Conservation (phyloP, 495 filamentous ascomycete genomes). For the Chlorociboria aeruginascens region DNA sequence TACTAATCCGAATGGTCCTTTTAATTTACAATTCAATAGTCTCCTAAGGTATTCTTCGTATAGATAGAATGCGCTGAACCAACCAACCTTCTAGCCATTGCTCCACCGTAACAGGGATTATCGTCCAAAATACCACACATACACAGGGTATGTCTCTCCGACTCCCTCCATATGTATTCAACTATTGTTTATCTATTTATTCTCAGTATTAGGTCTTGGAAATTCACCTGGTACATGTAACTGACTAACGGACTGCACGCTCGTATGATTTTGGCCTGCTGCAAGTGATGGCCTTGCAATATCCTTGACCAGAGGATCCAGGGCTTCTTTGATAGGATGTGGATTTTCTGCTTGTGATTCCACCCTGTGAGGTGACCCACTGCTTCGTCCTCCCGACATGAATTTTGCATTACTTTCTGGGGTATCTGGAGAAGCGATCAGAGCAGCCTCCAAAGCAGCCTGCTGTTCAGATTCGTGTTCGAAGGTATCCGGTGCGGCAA, state of each 20-base stretch:
- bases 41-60: too few species aligned
- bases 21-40: too few species aligned
- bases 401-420: background rate
- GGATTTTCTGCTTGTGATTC: background rate
- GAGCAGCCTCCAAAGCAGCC: conserved; percentile 6
- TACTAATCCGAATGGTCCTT: too few species aligned
- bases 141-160: too few species aligned
- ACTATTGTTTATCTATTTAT: too few species aligned
- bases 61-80: too few species aligned
- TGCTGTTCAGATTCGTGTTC: conserved; percentile 1
- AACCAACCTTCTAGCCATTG: too few species aligned
- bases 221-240: conserved; percentile 48
- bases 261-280: conserved; percentile 13
- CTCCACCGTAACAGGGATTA: too few species aligned
- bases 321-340: background rate
- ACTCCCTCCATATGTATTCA: too few species aligned
- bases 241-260: conserved; percentile 17
- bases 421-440: conserved; percentile 7
- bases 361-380: conserved; percentile 1
- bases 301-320: background rate
- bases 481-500: conserved; percentile 12
- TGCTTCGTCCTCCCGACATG: conserved; percentile 13
- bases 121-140: too few species aligned
- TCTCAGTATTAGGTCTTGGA: conserved; percentile 18
- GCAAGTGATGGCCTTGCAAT: background rate